Evolutionary conservation across 1,284 basidiomycete species (phyloP), one percentile per base, ranked within the genome.

Genomic region (Moniliella sp.): DNA sequence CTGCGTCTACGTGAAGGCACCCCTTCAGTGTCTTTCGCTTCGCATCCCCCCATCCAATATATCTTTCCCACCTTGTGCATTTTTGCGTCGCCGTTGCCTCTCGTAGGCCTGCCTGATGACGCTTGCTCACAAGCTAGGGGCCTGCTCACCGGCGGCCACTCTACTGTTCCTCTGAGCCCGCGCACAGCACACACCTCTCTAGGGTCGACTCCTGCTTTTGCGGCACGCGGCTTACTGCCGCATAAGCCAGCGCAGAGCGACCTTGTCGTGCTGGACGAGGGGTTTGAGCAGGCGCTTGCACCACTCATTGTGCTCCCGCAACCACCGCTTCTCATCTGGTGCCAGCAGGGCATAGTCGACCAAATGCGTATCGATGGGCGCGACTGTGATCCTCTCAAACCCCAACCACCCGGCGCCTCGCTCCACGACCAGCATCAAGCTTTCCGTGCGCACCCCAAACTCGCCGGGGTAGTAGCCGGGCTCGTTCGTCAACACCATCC

Each of bases 381-480:
- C 21, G 8, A 7, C 8, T n/a, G 21, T 23, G 21, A 23, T 23
- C 21, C 21, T 23, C 21, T 23, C 21, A n/a, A 23, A 23, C 8
- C 21, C 21, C 8, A 7, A 23, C 21, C 21, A 23, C 21, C n/a
- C n/a, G 7, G 21, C n/a, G 8, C 21, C 21, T 7, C 7, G 8
- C 21, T 23, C 21, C 21, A 7, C n/a, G 10, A 40, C 39, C 25
- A 26, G 36, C 28, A 53, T 46, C 30, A 59, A 34, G 57, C 74
- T 84, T 64, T 97, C 88, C 47, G 91, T 84, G 2, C 88, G 74
- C 45, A 94, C 82, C 2, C 88, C 88, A 56, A 77, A 97, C 37
- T 71, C 66, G 4, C 84, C 88, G 48, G 93, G 84, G 62, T 81
- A 97, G 62, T 79, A 97, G 2, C 83, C 88, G 0, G 88, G 88